phyloP scores from a whole-genome alignment of 1,139 yeast species.

The Suhomyces choctaworum region DNA sequence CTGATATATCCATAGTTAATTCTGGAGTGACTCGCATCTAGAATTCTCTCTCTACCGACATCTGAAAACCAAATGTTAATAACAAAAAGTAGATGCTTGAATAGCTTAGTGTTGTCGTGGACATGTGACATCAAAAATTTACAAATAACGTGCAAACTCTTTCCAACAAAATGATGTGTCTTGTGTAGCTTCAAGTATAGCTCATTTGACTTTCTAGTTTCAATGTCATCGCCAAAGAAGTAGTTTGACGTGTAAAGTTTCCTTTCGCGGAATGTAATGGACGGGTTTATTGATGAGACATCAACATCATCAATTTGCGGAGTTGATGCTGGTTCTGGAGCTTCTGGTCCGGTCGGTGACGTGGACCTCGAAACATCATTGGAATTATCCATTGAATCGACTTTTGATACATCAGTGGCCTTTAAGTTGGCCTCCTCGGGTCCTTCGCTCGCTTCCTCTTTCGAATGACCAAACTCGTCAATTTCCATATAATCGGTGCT shows the following conservation, averaged over 20 bases:
- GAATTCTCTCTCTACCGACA: conserved; percentile 72
- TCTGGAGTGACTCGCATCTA: conserved; percentile 53
- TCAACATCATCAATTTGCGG: conserved; percentile 48
- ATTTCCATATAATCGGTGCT: conserved; percentile 19
- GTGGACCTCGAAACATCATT: conserved; percentile 1
- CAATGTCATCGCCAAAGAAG: conserved; percentile 53
- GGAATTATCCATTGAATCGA: background rate
- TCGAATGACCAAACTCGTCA: conserved; percentile 17
- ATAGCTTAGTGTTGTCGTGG: conserved; percentile 69
- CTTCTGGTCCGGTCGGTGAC: conserved; percentile 4
- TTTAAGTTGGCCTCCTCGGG: background rate
- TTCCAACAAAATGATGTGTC: conserved; percentile 63
- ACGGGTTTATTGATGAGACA: conserved; percentile 45
- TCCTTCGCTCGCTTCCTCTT: conserved; percentile 5
- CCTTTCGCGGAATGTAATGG: conserved; percentile 58
- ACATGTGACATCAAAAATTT: conserved; percentile 49
- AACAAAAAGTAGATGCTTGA: conserved; percentile 65
- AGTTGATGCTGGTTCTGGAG: conserved; percentile 19
- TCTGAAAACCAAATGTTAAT: conserved; percentile 82
- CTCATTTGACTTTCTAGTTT: conserved; percentile 48
- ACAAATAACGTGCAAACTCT: conserved; percentile 61
- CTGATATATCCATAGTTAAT: conserved; percentile 38
- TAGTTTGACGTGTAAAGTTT: conserved; percentile 61
- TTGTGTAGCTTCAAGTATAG: conserved; percentile 63
- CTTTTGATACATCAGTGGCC: conserved; percentile 1